Percentiles rank a stretch among this genome's conserved stretches.
phyloP scores from a whole-genome alignment of 108 stramenopile species.

The Fragilariopsis cylindrus region DNA sequence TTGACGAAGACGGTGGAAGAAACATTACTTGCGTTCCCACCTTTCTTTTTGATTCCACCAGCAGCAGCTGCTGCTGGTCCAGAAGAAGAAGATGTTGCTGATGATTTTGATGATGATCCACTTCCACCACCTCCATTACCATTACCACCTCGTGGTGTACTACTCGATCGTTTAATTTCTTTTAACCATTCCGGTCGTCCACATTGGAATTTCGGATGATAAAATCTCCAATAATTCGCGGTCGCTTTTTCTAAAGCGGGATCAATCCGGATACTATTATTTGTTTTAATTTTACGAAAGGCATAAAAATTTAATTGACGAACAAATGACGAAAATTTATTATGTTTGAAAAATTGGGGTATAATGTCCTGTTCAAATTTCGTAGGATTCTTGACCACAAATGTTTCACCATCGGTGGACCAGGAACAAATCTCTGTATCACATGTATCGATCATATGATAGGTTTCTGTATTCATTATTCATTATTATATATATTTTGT shows the following conservation, averaged over 20 bases:
- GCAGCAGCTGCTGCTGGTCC: not conserved
- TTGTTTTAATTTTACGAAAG: slow-evolving; percentile 81
- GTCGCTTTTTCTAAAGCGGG: slow-evolving; percentile 67
- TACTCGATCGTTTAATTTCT: slow-evolving; percentile 70
- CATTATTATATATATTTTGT: too few relatives aligned
- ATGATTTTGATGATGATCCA: slow-evolving; percentile 21
- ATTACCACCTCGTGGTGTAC: slow-evolving; percentile 22
- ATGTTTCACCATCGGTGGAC: slow-evolving; percentile 80
- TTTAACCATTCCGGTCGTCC: slow-evolving; percentile 71
- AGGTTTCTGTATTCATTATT: too few relatives aligned
- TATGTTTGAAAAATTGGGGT: slow-evolving; percentile 96
- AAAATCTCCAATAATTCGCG: slow-evolving; percentile 79
- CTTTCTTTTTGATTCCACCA: not conserved
- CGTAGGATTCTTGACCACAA: slow-evolving; percentile 75
- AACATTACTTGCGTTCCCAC: not conserved
- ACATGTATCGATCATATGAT: slow-evolving; percentile 85
- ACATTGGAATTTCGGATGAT: slow-evolving; percentile 72
- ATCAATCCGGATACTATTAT: slow-evolving; percentile 70
- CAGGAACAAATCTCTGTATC: slow-evolving; percentile 68
- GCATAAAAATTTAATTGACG: slow-evolving; percentile 93
- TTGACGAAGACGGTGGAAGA: not conserved
- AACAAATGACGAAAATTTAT: slow-evolving; percentile 85
- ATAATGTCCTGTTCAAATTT: slow-evolving; percentile 77
- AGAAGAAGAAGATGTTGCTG: not conserved
- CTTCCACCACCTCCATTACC: not conserved